Conservation (phyloP, 129 eudicot species). For the Gnaphalium uliginosum region DNA sequence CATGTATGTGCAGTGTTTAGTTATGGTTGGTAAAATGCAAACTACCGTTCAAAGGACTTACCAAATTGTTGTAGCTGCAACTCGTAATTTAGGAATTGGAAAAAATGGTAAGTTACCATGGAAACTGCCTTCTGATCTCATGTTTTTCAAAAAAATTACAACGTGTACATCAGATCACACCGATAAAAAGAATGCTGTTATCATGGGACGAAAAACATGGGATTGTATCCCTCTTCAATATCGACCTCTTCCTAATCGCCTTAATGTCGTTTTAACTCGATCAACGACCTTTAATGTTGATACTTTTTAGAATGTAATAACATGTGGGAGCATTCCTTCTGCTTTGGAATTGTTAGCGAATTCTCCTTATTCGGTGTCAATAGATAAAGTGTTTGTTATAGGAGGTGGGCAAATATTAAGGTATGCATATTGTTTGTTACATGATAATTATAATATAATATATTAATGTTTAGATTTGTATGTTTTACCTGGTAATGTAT, state of each 20-base stretch:
- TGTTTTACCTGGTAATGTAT: neutral
- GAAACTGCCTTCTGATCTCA: conserved; percentile 74
- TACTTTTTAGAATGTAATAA: conserved; percentile 48
- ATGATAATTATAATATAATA: neutral
- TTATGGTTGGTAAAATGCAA: conserved; percentile 36
- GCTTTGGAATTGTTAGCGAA: conserved; percentile 61
- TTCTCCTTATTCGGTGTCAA: conserved; percentile 50
- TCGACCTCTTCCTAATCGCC: conserved; percentile 79
- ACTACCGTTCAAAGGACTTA: conserved; percentile 43
- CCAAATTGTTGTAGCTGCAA: conserved; percentile 89
- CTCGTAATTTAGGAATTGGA: conserved; percentile 69
- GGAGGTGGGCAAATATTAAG: conserved; percentile 79
- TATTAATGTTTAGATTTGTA: neutral
- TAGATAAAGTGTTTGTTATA: conserved; percentile 68
- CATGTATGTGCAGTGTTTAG: conserved; percentile 11
- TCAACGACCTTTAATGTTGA: conserved; percentile 42
- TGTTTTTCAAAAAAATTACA: conserved; percentile 66
- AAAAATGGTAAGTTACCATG: conserved; percentile 79
- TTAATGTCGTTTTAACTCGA: conserved; percentile 71
- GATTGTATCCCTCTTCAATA: conserved; percentile 57
- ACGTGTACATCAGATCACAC: conserved; percentile 42
- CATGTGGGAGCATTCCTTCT: conserved; percentile 51
- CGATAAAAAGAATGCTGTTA: conserved; percentile 58
- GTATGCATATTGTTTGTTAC: conserved; percentile 31
- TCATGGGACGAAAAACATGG: conserved; percentile 92